Base-by-base conservation (phyloP, 495 filamentous ascomycete species). In the Rusavskia elegans region DNA sequence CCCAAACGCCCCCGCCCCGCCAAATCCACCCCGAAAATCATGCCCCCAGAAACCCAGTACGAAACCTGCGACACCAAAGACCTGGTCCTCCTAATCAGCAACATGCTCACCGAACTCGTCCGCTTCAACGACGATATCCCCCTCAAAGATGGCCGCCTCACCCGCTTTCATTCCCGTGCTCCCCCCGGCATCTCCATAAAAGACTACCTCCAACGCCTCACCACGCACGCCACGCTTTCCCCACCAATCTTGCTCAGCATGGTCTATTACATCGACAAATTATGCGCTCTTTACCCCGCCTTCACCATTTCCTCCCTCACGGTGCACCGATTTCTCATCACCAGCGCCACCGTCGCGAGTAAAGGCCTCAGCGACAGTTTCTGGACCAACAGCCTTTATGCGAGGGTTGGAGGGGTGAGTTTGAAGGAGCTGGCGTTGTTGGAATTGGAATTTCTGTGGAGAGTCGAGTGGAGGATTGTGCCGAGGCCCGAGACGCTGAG, bases 181-280 rank as follows among this genome's bases (percentile, higher is more conserved):
- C 86, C 92, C 2, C 92, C 92, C 7, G 89, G 85, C 45, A 98
- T 98, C 38, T 93, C 87, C 46, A 89, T 98, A 17, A 70, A 77
- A 36, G 92, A 97, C 62, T 98, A 98, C 64, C 74, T 98, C 7
- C 82, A 89, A 59, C 83, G 92, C 51, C 74, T 98, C 17, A 89
- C 92, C 11, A 89, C 88, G 45, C 92, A 98, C 64, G 92, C 92
- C 27, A 95, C 89, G 1, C 76, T 98, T 1, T 85, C 85, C 7
- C 89, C 92, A 6, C 89, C 92, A 6, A 85, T 98, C 50, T 77
- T 98, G n/a, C 76, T 98, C n/a, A 89, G 87, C 55, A 98, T 98
- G 89, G 92, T 98, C 50, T 97, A 90, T 63, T 98, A 98, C 62
- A 96, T 98, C 54, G 93, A 98, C 65, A 82, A 85, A n/a, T 73